Conservation (phyloP, 2,329 filamentous ascomycete species). For the Tolypocladium inflatum region DNA sequence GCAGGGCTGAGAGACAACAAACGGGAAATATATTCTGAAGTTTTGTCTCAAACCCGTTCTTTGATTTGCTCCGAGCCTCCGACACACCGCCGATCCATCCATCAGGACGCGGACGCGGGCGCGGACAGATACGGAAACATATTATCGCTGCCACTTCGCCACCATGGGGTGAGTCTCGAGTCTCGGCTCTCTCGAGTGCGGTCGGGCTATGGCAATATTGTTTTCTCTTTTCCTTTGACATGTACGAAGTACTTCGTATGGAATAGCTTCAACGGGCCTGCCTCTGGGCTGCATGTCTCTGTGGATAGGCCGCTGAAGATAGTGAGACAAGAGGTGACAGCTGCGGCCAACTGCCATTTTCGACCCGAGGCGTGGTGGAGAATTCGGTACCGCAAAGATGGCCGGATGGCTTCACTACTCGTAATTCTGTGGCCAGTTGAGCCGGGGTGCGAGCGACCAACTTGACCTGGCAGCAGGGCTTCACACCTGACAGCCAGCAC, state of each 20-base stretch:
- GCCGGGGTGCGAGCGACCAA: not conserved
- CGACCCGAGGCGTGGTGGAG: not conserved
- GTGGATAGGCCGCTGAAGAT: not conserved
- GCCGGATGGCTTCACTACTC: not conserved
- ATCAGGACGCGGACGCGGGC: not conserved
- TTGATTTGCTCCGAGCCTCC: not conserved
- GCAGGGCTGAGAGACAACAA: not conserved
- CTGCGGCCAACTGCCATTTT: not conserved
- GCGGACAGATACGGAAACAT: not conserved
- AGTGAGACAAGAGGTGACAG: not conserved
- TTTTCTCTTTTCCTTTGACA: not conserved
- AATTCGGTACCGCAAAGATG: not conserved
- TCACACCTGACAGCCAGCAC: not conserved
- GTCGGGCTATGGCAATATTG: not conserved
- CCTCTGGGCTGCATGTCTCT: not conserved
- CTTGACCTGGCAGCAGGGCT: not conserved
- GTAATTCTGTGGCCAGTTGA: not conserved
- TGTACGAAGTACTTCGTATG: too few relatives aligned
- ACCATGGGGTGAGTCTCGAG: not conserved
- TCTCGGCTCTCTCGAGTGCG: not conserved
- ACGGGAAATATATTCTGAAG: not conserved
- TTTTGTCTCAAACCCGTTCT: not conserved
- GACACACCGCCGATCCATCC: not conserved
- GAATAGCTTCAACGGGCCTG: not conserved
- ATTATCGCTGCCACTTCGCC: not conserved